These are phyloP conservation scores for Calycina herbarum DNA, from an alignment of 2,329 filamentous ascomycete species.

Conservation along the genomic window DNA sequence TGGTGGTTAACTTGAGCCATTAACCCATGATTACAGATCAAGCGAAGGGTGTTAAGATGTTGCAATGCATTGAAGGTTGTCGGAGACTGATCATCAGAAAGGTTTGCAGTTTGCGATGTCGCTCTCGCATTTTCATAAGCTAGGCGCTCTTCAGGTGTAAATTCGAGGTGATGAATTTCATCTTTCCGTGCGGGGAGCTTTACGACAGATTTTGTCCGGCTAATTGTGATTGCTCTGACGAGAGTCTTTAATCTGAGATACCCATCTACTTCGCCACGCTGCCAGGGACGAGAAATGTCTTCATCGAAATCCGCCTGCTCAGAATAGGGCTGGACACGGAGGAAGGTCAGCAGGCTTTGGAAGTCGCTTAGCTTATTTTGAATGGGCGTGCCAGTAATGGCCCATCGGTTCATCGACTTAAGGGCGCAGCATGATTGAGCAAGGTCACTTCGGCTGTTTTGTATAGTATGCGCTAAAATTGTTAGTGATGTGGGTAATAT, in stretches of 20 bases:
- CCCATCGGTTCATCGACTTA: conserved; percentile 42
- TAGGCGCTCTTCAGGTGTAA: conserved; percentile 12
- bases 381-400: conserved; percentile 33
- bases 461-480: conserved; percentile 49
- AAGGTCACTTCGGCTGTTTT: conserved; percentile 47
- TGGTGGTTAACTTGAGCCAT: not conserved
- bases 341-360: conserved; percentile 34
- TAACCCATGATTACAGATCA: conserved; percentile 14
- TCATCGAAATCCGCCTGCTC: conserved; percentile 19
- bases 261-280: conserved; percentile 6
- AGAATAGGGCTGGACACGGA: conserved; percentile 21
- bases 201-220: conserved; percentile 13
- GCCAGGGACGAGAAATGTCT: conserved; percentile 36
- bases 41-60: not conserved
- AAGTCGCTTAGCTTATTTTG: conserved; percentile 37
- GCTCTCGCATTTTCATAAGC: conserved; percentile 11
- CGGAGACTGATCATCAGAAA: not conserved
- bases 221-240: not conserved
- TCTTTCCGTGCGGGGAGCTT: conserved; percentile 12
- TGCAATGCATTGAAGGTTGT: conserved; percentile 2
- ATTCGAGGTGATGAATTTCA: conserved; percentile 12
- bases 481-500: not conserved
- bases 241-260: conserved; percentile 14
- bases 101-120: not conserved
- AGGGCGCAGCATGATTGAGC: conserved; percentile 46